Base-by-base conservation (phyloP, 306 rosid genomes). In the Quercus alba region DNA sequence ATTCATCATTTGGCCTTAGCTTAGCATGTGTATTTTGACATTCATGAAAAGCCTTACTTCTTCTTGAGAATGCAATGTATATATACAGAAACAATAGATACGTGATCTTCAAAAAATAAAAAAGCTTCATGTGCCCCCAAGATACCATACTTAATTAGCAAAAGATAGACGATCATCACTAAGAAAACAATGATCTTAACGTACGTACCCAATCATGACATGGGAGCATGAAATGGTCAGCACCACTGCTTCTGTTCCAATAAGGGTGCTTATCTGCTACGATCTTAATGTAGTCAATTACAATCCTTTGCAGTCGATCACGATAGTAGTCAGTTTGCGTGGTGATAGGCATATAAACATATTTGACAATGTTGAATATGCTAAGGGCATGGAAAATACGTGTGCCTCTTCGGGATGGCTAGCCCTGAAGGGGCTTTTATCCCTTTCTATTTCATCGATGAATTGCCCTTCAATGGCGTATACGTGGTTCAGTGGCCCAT, bases 131-230 rank as follows among this genome's bases (percentile, higher is more conserved):
- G 15, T 46, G 4, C 54, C 54, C 54, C 44, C 44, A 38, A 38
- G 44, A 38, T 38, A 38, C 44, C 44, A 38, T 38, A 7, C 3
- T 38, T 38, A 38, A 0, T 38, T 38, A 0, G 44, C 10, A 38
- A 38, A 7, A 38, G 44, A 38, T 6, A 38, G 44, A 6, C 10
- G 3, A 38, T 38, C 44, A 38, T 38, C 10, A 38, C 5, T 6
- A 52, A 18, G 17, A 5, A 26, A 28, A 28, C 46, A 33, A 30
- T 38, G 33, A 6, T 38, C 14, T 4, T 4, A 38, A 38, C 44
- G 44, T 12, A 78, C 74, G 21, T 73, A 89, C 89, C 92, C 92
- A 89, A 73, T 89, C 89, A 55, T 89, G 92, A 63, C 92, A 89
- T 4, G 92, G 84, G 69, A 85, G 75, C 80, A 86, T 30, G 15